Conservation (phyloP, 192 early-diverging fungal genomes). For the Allomyces macrogynus region DNA sequence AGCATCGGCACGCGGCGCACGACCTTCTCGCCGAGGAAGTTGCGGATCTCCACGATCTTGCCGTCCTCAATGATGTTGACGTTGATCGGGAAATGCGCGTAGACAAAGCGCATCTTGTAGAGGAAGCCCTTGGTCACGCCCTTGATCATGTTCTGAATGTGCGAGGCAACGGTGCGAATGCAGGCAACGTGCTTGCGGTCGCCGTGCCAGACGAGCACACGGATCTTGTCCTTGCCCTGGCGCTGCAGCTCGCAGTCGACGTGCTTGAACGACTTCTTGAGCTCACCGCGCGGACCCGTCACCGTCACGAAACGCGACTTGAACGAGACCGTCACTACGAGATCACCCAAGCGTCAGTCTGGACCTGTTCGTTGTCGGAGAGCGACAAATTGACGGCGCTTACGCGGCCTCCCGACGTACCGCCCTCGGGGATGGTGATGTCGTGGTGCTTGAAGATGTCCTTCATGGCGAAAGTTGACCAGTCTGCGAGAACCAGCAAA, state of each 20-base stretch:
- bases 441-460: conserved; percentile 77
- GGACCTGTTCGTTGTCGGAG: neutral
- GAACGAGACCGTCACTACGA: conserved; percentile 43
- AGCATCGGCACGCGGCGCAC: conserved; percentile 69
- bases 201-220: conserved; percentile 83
- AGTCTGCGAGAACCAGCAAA: too few species aligned
- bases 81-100: conserved; percentile 99
- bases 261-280: conserved; percentile 82
- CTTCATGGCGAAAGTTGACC: conserved; percentile 40
- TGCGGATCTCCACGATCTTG: conserved; percentile 80
- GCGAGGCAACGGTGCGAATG: conserved; percentile 89
- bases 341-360: neutral
- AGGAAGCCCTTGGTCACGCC: conserved; percentile 97
- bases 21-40: conserved; percentile 95
- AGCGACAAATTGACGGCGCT: neutral
- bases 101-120: conserved; percentile 98
- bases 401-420: conserved; percentile 7
- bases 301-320: conserved; percentile 78
- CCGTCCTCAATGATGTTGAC: conserved; percentile 59
- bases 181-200: conserved; percentile 93
- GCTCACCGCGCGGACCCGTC: conserved; percentile 73
- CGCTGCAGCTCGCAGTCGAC: conserved; percentile 76
- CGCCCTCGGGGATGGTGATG: conserved; percentile 73
- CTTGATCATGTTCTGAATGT: conserved; percentile 92
- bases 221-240: conserved; percentile 43